These are phyloP conservation scores for Hypoxylon sp. DNA, from an alignment of 2,329 filamentous ascomycete genomes.

Conservation along the genomic window DNA sequence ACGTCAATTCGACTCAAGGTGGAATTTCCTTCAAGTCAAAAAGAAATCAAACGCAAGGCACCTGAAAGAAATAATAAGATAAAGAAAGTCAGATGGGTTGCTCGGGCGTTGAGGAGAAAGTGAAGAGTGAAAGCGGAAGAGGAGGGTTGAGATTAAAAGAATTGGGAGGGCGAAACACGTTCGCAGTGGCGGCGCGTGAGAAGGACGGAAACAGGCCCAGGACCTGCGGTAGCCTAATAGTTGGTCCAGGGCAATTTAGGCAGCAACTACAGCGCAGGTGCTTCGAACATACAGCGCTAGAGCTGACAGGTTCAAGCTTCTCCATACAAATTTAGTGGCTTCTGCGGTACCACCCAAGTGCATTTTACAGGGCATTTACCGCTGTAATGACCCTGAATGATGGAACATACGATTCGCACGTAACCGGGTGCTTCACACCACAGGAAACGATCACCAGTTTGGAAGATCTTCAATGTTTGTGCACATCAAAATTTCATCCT, in stretches of 20 bases:
- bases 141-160: slow-evolving; percentile 11
- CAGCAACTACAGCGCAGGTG: neutral
- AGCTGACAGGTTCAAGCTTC: too few relatives aligned
- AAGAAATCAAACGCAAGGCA: neutral
- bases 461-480: slow-evolving; percentile 2
- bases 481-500: slow-evolving; percentile 17
- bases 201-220: neutral
- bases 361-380: too few relatives aligned
- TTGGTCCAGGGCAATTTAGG: slow-evolving; percentile 6
- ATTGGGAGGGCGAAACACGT: slow-evolving; percentile 34
- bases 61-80: neutral
- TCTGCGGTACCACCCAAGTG: too few relatives aligned
- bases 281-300: too few relatives aligned
- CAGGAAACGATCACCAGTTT: slow-evolving; percentile 24
- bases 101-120: neutral
- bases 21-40: neutral
- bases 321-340: too few relatives aligned
- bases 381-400: too few relatives aligned
- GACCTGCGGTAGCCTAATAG: neutral
- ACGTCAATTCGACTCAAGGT: neutral
- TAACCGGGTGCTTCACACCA: slow-evolving; percentile 5
- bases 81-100: slow-evolving; percentile 8
- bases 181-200: slow-evolving; percentile 11
- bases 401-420: slow-evolving; percentile 11
- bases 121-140: slow-evolving; percentile 8